Base-by-base conservation (phyloP, 2,329 filamentous ascomycete genomes). In the Trichophyton simii region DNA sequence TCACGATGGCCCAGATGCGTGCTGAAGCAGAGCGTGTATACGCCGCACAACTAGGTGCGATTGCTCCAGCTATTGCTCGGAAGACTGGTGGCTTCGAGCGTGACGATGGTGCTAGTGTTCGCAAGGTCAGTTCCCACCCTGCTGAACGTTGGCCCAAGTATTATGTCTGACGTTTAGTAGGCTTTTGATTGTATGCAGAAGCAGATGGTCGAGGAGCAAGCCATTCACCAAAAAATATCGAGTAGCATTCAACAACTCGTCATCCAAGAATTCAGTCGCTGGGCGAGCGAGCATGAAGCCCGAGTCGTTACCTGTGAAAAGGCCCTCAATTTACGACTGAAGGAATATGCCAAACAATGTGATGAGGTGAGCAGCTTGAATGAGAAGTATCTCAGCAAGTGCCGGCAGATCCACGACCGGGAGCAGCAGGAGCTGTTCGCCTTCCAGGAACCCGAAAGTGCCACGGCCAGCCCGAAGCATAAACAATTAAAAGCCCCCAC, bases 361-460 rank as follows among this genome's bases (percentile, higher is more conserved):
- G 94, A 99, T 65, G 75, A 83, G 20, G 90, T 96, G 64, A 90
- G 91, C 80, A 97, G 97, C 77, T 83, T 96, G 68, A 86, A 94
- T 66, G 96, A 89, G 74, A 88, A 89, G 68, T 99, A 99, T 77
- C 97, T 97, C 82, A 99, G 97, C 80, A 99, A 97, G 77, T 99
- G 94, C 73, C 87, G 95, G 58, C 79, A 96, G 64, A 87, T 97
- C 5, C 95, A 99, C 73, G 94, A 99, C 72, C 78, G 97, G 63
- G 94, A 99, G 73, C 94, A 99, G 76, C 95, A 99, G 79, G 96
- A 96, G 74, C 97, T 99, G 76, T 82, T 99, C 61, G 94, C 91
- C 44, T 99, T 99, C 76, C 91, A 96, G 73, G 90, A 91, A 66
- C 90, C 91, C 3, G 79, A 82, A 64, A 80, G 80, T 57, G 67